Percentiles rank a stretch among this genome's conserved stretches.
Evolutionary conservation across 257 asterid species (phyloP).

Genomic region (Datura wrightii): DNA sequence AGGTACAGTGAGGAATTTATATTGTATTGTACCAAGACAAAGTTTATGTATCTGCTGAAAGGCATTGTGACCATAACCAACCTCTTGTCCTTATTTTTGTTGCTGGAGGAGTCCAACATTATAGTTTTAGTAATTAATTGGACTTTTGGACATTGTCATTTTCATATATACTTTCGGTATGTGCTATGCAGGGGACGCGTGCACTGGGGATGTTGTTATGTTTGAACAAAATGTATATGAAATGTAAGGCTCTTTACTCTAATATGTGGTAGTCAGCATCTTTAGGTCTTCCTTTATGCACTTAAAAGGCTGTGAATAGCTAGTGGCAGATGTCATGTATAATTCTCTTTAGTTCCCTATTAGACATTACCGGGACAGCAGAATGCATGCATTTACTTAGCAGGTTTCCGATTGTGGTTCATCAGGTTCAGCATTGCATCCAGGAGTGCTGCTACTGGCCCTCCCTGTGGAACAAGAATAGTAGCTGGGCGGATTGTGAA

Average conservation of each 20-base stretch:
- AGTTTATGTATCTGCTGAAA: not conserved
- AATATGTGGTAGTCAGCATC: not conserved
- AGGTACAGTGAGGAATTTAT: conserved; percentile 47
- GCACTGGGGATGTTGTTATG: conserved; percentile 83
- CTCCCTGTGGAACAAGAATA: conserved; percentile 72
- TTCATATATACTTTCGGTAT: not conserved
- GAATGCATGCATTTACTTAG: not conserved
- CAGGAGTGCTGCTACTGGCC: conserved; percentile 77
- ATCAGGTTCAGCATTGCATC: conserved; percentile 69
- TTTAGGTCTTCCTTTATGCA: not conserved
- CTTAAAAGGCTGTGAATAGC: not conserved
- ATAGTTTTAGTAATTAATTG: not conserved
- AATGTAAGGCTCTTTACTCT: conserved; percentile 57
- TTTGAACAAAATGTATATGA: conserved; percentile 92
- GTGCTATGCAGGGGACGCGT: conserved; percentile 78
- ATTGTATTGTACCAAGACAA: not conserved
- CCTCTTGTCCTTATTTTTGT: not conserved
- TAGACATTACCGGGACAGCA: not conserved
- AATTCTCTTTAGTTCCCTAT: not conserved
- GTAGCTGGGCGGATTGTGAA: conserved; percentile 87
- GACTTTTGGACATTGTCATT: conserved; percentile 10
- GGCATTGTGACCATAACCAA: not conserved
- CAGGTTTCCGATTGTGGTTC: conserved; percentile 34
- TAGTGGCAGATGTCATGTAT: not conserved
- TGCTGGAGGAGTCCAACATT: not conserved